Evolutionary conservation across 176 grass and related monocot genomes (phyloP).

Genomic region (Aechmea fasciata): DNA sequence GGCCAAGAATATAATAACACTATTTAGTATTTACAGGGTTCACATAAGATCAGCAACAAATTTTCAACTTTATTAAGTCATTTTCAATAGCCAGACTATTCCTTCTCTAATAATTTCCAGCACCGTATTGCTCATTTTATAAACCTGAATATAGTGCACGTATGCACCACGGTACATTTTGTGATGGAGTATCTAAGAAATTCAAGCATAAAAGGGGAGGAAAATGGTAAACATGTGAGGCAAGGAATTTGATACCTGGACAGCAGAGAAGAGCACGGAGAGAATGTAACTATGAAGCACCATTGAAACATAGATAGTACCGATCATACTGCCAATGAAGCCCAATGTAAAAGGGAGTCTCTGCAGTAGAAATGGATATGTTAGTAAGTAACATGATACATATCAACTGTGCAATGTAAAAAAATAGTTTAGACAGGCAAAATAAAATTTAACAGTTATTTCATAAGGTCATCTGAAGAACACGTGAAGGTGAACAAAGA

Average conservation of each 20-base stretch:
- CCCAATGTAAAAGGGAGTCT: conserved; percentile 70
- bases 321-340: conserved; percentile 84
- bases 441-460: too few relatives aligned
- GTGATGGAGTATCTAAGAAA: neutral
- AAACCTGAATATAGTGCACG: too few relatives aligned
- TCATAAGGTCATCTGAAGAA: too few relatives aligned
- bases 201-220: neutral
- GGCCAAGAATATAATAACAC: too few relatives aligned
- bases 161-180: neutral
- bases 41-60: too few relatives aligned
- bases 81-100: too few relatives aligned
- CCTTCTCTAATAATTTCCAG: too few relatives aligned
- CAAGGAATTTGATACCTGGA: conserved; percentile 50
- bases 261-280: conserved; percentile 80
- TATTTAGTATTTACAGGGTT: too few relatives aligned
- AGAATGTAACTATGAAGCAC: conserved; percentile 95
- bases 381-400: neutral
- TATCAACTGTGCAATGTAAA: neutral
- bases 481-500: too few relatives aligned
- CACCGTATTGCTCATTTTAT: too few relatives aligned
- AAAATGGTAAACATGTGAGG: neutral
- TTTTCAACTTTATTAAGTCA: too few relatives aligned
- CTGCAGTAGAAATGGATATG: conserved; percentile 29
- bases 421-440: too few relatives aligned
- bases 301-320: conserved; percentile 94